Conservation (phyloP, 805 yeast species). For the Myxozyma udenii region DNA sequence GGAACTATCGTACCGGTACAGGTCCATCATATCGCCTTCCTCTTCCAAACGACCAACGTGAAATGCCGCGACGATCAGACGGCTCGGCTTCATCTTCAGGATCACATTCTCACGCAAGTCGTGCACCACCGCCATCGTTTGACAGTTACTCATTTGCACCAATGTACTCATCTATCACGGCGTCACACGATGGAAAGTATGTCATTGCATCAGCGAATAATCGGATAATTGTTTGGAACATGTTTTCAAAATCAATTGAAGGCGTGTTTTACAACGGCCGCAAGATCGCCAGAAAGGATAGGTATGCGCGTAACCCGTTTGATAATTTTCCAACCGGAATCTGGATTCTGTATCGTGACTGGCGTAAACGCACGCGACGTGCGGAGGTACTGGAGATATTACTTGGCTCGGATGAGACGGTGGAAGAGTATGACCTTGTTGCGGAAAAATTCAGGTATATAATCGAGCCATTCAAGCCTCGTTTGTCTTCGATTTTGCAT, state of each 20-base stretch:
- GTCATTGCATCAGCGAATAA: slow-evolving; percentile 11
- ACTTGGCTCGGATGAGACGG: neutral
- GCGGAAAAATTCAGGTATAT: slow-evolving; percentile 9
- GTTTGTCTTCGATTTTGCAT: too few relatives aligned
- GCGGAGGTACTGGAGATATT: neutral
- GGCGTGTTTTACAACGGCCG: slow-evolving; percentile 20
- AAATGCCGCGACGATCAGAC: neutral
- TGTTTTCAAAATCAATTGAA: slow-evolving; percentile 9
- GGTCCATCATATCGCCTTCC: slow-evolving; percentile 9
- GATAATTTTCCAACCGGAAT: slow-evolving; percentile 10
- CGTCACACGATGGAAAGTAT: slow-evolving; percentile 17
- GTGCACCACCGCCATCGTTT: neutral
- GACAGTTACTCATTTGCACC: neutral
- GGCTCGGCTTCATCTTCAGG: neutral
- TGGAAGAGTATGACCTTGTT: slow-evolving; percentile 14
- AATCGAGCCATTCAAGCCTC: slow-evolving; percentile 9
- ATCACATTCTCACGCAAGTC: neutral
- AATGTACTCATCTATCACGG: slow-evolving; percentile 7
- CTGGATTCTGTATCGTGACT: slow-evolving; percentile 19
- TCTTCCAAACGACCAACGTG: slow-evolving; percentile 1
- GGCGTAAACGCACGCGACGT: neutral
- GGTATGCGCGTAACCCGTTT: slow-evolving; percentile 6
- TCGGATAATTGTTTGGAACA: slow-evolving; percentile 16
- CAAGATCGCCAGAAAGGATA: slow-evolving; percentile 6
- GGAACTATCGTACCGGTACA: slow-evolving; percentile 10